Conservation (phyloP, 179 eudicot genomes). For the Gypsophila paniculata region DNA sequence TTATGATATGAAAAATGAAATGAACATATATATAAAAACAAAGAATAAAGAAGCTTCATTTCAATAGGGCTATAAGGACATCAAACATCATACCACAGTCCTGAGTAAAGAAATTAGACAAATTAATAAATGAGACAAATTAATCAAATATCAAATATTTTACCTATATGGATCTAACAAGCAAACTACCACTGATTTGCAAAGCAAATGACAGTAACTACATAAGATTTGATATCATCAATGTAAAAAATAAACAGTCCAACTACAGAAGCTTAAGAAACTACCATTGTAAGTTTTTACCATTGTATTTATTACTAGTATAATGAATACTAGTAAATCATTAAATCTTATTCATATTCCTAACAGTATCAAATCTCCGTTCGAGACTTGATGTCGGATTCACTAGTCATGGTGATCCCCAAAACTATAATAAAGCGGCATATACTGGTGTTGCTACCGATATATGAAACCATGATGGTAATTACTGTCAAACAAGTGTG, state of each 20-base stretch:
- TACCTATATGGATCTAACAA: not conserved
- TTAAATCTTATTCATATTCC: too few species aligned
- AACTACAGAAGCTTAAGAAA: not conserved
- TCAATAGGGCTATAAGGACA: not conserved
- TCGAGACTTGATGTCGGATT: too few species aligned
- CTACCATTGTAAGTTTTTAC: not conserved
- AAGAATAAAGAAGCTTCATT: not conserved
- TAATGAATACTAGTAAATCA: too few species aligned
- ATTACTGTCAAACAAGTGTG: too few species aligned
- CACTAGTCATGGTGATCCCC: too few species aligned
- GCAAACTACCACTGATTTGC: not conserved
- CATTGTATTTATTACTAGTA: too few species aligned
- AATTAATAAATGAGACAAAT: not conserved
- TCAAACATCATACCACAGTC: not conserved
- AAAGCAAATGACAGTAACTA: not conserved
- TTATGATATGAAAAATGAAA: not conserved
- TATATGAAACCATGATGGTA: too few species aligned
- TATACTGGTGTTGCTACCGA: too few species aligned
- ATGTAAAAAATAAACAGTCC: not conserved
- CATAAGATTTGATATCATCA: not conserved
- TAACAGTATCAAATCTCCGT: too few species aligned
- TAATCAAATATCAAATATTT: too few species aligned
- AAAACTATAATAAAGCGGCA: too few species aligned
- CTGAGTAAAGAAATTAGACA: not conserved
- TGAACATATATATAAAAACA: not conserved